Conservation (phyloP, 768 basidiomycete species). For the Aureoboletus auriporus region DNA sequence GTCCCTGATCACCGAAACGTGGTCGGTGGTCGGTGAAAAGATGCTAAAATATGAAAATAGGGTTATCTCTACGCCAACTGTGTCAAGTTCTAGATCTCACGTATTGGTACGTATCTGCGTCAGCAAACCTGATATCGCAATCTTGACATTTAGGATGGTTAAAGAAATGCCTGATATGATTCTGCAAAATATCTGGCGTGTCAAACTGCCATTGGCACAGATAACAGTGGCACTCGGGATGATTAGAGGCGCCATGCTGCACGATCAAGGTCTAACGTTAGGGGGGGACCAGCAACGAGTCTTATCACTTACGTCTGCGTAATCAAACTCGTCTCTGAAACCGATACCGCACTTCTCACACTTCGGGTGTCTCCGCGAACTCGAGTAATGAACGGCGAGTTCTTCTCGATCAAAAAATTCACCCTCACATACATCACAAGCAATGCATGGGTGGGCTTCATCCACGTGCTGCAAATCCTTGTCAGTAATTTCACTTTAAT, state of each 20-base stretch:
- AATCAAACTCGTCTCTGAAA: slow-evolving; percentile 25
- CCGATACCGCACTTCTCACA: slow-evolving; percentile 26
- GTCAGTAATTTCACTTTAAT: slow-evolving; percentile 1
- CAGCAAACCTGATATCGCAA: slow-evolving; percentile 41
- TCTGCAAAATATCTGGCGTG: slow-evolving; percentile 31
- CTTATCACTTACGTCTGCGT: slow-evolving; percentile 21
- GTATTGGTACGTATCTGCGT: slow-evolving; percentile 33
- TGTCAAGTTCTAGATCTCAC: slow-evolving; percentile 22
- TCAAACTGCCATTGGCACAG: slow-evolving; percentile 40
- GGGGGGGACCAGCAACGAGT: not conserved
- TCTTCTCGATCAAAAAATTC: slow-evolving; percentile 19
- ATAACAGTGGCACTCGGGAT: slow-evolving; percentile 32
- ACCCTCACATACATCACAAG: slow-evolving; percentile 30
- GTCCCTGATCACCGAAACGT: slow-evolving; percentile 7
- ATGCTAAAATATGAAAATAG: slow-evolving; percentile 13
- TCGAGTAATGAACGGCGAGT: slow-evolving; percentile 23
- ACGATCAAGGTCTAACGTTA: slow-evolving; percentile 7
- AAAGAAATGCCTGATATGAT: slow-evolving; percentile 40
- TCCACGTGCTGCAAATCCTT: slow-evolving; percentile 34
- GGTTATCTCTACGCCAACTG: not conserved
- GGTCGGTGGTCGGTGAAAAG: slow-evolving; percentile 27
- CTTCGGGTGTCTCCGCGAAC: slow-evolving; percentile 25
- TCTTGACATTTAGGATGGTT: slow-evolving; percentile 43
- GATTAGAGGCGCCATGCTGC: slow-evolving; percentile 29
- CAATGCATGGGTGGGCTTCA: slow-evolving; percentile 33